Percentiles rank a stretch among this genome's conserved stretches.
Conservation (phyloP, 148 eudicot species). For the Euryodendron excelsum region DNA sequence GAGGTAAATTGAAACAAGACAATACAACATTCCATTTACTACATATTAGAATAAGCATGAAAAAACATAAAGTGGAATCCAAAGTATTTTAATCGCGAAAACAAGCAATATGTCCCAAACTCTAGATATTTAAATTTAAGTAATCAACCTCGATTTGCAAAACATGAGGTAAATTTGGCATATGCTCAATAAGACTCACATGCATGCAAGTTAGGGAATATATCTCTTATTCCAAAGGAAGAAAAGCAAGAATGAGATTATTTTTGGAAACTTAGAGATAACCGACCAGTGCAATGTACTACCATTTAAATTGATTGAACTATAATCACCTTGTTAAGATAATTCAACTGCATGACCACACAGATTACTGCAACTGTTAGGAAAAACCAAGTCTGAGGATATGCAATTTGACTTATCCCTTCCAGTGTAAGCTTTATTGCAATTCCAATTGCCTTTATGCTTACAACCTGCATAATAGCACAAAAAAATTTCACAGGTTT, state of each 20-base stretch:
- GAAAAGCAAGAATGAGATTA: not conserved
- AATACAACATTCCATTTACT: not conserved
- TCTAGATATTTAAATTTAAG: not conserved
- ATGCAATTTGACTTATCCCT: slow-evolving; percentile 71
- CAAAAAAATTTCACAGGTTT: not conserved
- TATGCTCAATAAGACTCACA: not conserved
- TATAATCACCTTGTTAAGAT: slow-evolving; percentile 74
- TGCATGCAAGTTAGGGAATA: not conserved
- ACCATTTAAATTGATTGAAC: not conserved
- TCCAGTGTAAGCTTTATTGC: slow-evolving; percentile 83
- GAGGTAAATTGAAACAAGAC: not conserved
- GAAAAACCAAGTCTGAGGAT: slow-evolving; percentile 82
- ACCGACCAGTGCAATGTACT: not conserved
- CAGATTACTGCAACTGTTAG: slow-evolving; percentile 62
- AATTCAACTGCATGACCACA: slow-evolving; percentile 81
- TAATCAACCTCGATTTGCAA: not conserved
- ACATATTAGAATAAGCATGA: not conserved
- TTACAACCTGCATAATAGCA: slow-evolving; percentile 61
- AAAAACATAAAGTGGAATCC: not conserved
- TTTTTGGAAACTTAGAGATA: not conserved
- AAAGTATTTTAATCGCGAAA: not conserved
- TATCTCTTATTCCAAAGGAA: not conserved
- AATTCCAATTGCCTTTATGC: slow-evolving; percentile 97
- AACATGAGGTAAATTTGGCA: not conserved
- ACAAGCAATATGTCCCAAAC: not conserved